Evolutionary conservation across 768 basidiomycete genomes (phyloP).

Genomic region (Naematelia encephala): DNA sequence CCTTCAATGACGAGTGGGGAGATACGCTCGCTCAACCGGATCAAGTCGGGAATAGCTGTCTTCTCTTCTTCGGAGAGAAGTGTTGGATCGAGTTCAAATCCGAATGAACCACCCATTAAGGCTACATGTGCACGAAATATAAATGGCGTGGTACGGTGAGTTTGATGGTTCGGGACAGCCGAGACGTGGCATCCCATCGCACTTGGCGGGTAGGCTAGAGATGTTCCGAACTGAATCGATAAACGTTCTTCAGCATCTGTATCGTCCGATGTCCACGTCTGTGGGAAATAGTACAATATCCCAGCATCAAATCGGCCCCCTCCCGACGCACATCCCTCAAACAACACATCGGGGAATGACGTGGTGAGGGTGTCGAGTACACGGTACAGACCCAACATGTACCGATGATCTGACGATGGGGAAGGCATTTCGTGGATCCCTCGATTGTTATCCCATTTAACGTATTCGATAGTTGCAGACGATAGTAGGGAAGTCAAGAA

Average conservation of each 20-base stretch:
- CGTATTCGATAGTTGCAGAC: slow-evolving; percentile 21
- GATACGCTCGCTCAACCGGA: slow-evolving; percentile 23
- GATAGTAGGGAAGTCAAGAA: slow-evolving; percentile 12
- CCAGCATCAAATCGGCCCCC: slow-evolving; percentile 38
- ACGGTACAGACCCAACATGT: slow-evolving; percentile 35
- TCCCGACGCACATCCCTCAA: slow-evolving; percentile 35
- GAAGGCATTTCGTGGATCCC: slow-evolving; percentile 30
- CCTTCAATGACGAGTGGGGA: slow-evolving; percentile 27
- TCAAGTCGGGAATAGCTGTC: slow-evolving; percentile 15
- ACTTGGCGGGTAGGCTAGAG: slow-evolving; percentile 30
- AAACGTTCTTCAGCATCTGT: slow-evolving; percentile 31
- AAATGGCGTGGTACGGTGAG: slow-evolving; percentile 20
- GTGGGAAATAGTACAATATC: slow-evolving; percentile 30
- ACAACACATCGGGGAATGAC: slow-evolving; percentile 31
- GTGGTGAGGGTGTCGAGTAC: slow-evolving; percentile 34
- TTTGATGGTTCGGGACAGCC: slow-evolving; percentile 32
- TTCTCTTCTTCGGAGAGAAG: slow-evolving; percentile 19
- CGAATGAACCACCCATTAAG: slow-evolving; percentile 38
- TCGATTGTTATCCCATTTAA: slow-evolving; percentile 42
- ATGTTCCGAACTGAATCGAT: slow-evolving; percentile 31
- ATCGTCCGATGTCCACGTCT: slow-evolving; percentile 34
- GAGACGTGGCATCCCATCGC: slow-evolving; percentile 34
- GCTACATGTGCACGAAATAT: slow-evolving; percentile 39
- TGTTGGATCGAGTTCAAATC: slow-evolving; percentile 36
- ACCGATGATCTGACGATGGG: slow-evolving; percentile 20